Percentiles rank a stretch among this genome's conserved stretches.
These are phyloP conservation scores for Blastobotrys chiropterorum DNA, from an alignment of 805 yeast species.

Conservation along the genomic window DNA sequence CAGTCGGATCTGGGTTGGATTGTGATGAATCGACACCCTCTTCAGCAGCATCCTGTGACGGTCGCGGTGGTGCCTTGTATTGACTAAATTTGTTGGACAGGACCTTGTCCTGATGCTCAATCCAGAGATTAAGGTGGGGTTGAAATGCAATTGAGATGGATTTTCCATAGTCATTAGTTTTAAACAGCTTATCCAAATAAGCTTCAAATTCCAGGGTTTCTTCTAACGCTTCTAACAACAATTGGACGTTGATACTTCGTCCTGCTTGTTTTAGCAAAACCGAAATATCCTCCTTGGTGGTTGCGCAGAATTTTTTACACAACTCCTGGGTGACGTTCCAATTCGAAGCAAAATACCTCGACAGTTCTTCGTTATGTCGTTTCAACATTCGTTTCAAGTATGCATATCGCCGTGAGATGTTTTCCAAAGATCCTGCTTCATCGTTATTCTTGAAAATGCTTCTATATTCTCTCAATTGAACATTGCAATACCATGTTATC, in stretches of 20 bases:
- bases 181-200: slow-evolving; percentile 56
- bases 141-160: slow-evolving; percentile 66
- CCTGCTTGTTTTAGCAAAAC: slow-evolving; percentile 42
- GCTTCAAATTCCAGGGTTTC: slow-evolving; percentile 81
- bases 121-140: slow-evolving; percentile 82
- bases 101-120: slow-evolving; percentile 68
- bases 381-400: slow-evolving; percentile 69
- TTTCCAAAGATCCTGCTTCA: slow-evolving; percentile 93
- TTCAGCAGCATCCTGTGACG: slow-evolving; percentile 39
- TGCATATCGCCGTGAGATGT: slow-evolving; percentile 71
- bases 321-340: slow-evolving; percentile 70
- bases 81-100: slow-evolving; percentile 58
- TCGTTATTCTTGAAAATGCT: slow-evolving; percentile 71
- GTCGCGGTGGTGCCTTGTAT: slow-evolving; percentile 38
- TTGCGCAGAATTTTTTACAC: slow-evolving; percentile 55
- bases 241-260: slow-evolving; percentile 48
- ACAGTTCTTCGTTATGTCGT: slow-evolving; percentile 47
- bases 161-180: slow-evolving; percentile 16
- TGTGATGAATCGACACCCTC: slow-evolving; percentile 34
- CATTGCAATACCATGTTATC: slow-evolving; percentile 64
- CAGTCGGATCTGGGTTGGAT: slow-evolving; percentile 44
- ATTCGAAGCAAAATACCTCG: slow-evolving; percentile 52
- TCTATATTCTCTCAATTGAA: slow-evolving; percentile 65
- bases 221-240: slow-evolving; percentile 61
- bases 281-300: slow-evolving; percentile 62